Evolutionary conservation across 2,329 filamentous ascomycete genomes (phyloP).

Genomic region (Cercospora nicotianae): DNA sequence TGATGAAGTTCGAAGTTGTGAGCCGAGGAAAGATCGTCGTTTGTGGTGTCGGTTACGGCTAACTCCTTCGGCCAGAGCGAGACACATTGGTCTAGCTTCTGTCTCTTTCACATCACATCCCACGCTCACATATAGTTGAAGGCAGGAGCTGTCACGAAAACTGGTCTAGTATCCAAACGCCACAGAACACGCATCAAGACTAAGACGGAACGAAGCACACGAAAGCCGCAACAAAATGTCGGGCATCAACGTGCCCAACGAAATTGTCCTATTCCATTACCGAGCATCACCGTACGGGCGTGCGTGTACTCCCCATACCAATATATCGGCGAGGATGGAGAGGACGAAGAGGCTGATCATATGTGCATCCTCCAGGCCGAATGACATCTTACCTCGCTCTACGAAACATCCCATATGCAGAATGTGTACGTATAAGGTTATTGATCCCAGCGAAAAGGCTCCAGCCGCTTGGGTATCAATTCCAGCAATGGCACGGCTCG

Average conservation of each 20-base stretch:
- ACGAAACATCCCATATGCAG: conserved; percentile 62
- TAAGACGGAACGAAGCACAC: background rate
- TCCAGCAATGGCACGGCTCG: background rate
- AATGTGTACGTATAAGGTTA: conserved; percentile 60
- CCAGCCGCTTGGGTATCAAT: background rate
- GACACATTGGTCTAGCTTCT: too few relatives aligned
- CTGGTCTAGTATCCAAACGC: background rate
- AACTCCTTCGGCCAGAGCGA: background rate
- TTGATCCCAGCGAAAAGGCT: background rate
- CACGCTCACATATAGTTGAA: background rate
- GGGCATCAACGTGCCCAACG: conserved; percentile 35
- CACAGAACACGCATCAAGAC: background rate
- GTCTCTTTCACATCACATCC: background rate
- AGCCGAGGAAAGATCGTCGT: background rate
- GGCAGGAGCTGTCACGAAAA: background rate
- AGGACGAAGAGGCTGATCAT: background rate
- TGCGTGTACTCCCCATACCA: background rate
- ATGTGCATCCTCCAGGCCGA: conserved; percentile 44
- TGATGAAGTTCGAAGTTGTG: background rate
- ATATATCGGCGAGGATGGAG: background rate
- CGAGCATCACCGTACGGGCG: conserved; percentile 60
- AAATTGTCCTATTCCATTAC: conserved; percentile 68
- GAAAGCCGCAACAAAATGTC: background rate
- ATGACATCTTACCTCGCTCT: conserved; percentile 68
- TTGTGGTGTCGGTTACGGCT: background rate